These are phyloP conservation scores for Tricholoma terreum DNA, from an alignment of 768 basidiomycete genomes.

Conservation along the genomic window DNA sequence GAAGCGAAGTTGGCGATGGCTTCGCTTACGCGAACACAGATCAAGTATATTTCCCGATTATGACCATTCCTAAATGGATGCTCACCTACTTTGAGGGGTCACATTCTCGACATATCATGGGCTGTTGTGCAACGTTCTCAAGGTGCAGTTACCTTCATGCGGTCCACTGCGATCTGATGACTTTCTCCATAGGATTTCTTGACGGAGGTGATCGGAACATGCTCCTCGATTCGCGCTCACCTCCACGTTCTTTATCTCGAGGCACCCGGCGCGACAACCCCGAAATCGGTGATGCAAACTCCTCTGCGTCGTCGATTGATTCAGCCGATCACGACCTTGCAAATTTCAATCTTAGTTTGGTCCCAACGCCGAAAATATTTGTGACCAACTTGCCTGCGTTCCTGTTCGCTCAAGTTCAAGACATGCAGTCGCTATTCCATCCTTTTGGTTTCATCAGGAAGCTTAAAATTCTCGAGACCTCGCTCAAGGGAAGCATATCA, in stretches of 20 bases:
- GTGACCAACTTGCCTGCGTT: slow-evolving; percentile 64
- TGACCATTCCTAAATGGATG: neutral
- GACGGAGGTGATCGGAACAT: slow-evolving; percentile 78
- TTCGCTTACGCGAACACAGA: slow-evolving; percentile 60
- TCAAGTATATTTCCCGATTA: slow-evolving; percentile 48
- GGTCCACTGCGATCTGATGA: neutral
- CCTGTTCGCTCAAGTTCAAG: slow-evolving; percentile 63
- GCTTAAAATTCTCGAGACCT: slow-evolving; percentile 48
- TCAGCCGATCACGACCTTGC: slow-evolving; percentile 27
- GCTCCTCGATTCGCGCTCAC: slow-evolving; percentile 48
- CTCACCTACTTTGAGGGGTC: slow-evolving; percentile 45
- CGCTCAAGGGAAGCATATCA: slow-evolving; percentile 41
- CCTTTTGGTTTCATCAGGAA: slow-evolving; percentile 70
- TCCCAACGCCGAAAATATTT: slow-evolving; percentile 51
- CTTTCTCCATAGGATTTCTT: slow-evolving; percentile 54
- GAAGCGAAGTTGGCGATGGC: slow-evolving; percentile 72
- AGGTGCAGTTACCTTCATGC: slow-evolving; percentile 38
- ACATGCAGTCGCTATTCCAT: slow-evolving; percentile 69
- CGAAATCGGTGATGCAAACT: slow-evolving; percentile 25
- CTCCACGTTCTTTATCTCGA: slow-evolving; percentile 20
- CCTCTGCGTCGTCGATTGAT: slow-evolving; percentile 33
- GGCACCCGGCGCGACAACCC: slow-evolving; percentile 18
- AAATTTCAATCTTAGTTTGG: slow-evolving; percentile 29
- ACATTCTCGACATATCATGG: slow-evolving; percentile 80
- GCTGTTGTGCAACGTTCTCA: slow-evolving; percentile 85